Evolutionary conservation across 2,329 filamentous ascomycete genomes (phyloP).

Genomic region (Colletotrichum simmondsii): DNA sequence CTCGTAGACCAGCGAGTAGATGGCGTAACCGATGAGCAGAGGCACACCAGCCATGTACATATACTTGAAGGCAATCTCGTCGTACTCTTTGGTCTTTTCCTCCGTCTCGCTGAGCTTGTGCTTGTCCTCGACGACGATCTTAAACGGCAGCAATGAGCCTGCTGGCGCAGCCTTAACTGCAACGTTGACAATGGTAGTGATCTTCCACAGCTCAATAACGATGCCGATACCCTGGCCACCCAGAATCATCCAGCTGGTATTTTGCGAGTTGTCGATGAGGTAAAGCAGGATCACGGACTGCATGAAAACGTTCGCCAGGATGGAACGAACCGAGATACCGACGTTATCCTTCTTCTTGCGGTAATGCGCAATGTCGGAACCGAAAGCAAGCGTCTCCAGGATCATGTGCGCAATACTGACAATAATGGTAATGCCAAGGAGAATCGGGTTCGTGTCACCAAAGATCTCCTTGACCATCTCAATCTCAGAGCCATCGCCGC

Average conservation of each 20-base stretch:
- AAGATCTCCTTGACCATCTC: slow-evolving; percentile 98
- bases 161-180: slow-evolving; percentile 76
- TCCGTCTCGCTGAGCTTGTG: slow-evolving; percentile 95
- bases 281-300: slow-evolving; percentile 96
- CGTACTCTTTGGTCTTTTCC: slow-evolving; percentile 98
- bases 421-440: slow-evolving; percentile 84
- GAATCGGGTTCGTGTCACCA: slow-evolving; percentile 91
- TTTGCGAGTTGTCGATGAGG: slow-evolving; percentile 95
- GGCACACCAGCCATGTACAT: slow-evolving; percentile 94
- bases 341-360: slow-evolving; percentile 99
- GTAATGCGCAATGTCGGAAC: slow-evolving; percentile 97
- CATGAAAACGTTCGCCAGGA: slow-evolving; percentile 98
- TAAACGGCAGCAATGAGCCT: slow-evolving; percentile 80
- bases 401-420: slow-evolving; percentile 93
- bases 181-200: slow-evolving; percentile 94
- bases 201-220: slow-evolving; percentile 83
- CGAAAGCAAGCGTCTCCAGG: slow-evolving; percentile 96
- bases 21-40: slow-evolving; percentile 87
- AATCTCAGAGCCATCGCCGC: slow-evolving; percentile 91
- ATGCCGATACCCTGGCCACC: slow-evolving; percentile 89
- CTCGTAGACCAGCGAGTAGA: slow-evolving; percentile 92
- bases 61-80: slow-evolving; percentile 97
- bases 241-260: slow-evolving; percentile 99
- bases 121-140: slow-evolving; percentile 92
- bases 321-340: slow-evolving; percentile 94